Conservation (phyloP, 2,329 filamentous ascomycete genomes). For the Calonectria naviculata region DNA sequence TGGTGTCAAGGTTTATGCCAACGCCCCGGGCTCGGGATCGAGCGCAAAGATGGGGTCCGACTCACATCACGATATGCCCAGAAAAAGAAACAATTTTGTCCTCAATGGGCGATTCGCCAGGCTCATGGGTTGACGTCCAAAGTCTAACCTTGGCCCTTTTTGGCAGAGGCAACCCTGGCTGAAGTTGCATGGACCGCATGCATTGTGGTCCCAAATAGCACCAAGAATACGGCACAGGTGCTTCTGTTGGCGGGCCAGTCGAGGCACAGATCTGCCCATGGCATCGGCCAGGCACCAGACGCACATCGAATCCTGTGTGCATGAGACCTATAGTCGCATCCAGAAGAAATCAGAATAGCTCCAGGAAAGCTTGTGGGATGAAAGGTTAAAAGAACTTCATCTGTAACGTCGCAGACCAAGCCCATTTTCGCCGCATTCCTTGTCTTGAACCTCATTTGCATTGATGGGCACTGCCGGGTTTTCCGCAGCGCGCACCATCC, state of each 20-base stretch:
- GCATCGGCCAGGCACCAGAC: not conserved
- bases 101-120: slow-evolving; percentile 2
- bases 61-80: slow-evolving; percentile 1
- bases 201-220: slow-evolving; percentile 1
- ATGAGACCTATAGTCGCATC: not conserved
- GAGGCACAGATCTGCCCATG: slow-evolving; percentile 7
- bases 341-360: not conserved
- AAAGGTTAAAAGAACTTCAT: not conserved
- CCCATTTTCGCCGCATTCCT: not conserved
- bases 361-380: not conserved
- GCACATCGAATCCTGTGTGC: not conserved
- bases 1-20: slow-evolving; percentile 1
- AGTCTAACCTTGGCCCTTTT: not conserved
- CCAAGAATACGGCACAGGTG: not conserved
- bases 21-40: not conserved
- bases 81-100: slow-evolving; percentile 12
- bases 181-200: slow-evolving; percentile 11
- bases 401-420: slow-evolving; percentile 7
- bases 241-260: slow-evolving; percentile 11
- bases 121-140: not conserved
- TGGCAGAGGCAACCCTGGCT: slow-evolving; percentile 6
- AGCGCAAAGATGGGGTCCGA: not conserved
- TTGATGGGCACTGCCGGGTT: not conserved
- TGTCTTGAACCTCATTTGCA: not conserved
- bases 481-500: not conserved